Evolutionary conservation across 208 protist genomes (phyloP), one percentile per base, ranked within the genome.

Genomic region (Blechomonas ayalai): DNA sequence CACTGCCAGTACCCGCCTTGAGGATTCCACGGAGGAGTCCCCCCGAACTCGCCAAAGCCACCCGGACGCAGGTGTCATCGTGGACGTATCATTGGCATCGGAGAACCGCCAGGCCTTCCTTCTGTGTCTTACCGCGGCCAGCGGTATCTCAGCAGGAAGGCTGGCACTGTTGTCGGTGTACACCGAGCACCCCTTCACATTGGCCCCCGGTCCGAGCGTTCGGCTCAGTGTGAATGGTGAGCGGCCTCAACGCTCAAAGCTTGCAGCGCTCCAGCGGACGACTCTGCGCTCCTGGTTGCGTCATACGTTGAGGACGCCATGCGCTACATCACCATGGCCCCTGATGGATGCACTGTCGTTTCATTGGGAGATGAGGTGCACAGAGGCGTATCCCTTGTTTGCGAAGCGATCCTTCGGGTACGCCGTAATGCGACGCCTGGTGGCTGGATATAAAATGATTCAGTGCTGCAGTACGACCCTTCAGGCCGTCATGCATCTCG

Each of bases 401-500:
- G 44, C 45, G 20, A 58, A 75, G 31, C 59, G 75, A 15, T 52
- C 61, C 25, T 86, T 92, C 52, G 59, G 58, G 31, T 67, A 72
- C 45, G 46, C 73, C 37, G 61, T 87, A 7, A 24, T 66, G 31
- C 78, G 78, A 10, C 83, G 83, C 40, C 39, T 86, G 31, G 56
- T 62, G 29, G 31, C 50, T 16, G 83, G 75, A 9, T 79, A 71
- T 52, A 41, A 49, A 1, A 52, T 88, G 4, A 26, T 86, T 4
- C 53, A 77, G 16, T 79, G 64, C 44, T 67, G 62, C 52, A 49
- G 53, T 32, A 49, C 61, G 27, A 42, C 67, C 9, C 41, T 66
- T 38, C 67, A 73, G 61, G 67, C 64, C 29, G 71, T 80, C 28
- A 66, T 75, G 36, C 48, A 31, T 35, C 51, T 27, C 50, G 44